These are phyloP conservation scores for Lavandula angustifolia DNA, from an alignment of 257 asterid genomes.

Conservation along the genomic window DNA sequence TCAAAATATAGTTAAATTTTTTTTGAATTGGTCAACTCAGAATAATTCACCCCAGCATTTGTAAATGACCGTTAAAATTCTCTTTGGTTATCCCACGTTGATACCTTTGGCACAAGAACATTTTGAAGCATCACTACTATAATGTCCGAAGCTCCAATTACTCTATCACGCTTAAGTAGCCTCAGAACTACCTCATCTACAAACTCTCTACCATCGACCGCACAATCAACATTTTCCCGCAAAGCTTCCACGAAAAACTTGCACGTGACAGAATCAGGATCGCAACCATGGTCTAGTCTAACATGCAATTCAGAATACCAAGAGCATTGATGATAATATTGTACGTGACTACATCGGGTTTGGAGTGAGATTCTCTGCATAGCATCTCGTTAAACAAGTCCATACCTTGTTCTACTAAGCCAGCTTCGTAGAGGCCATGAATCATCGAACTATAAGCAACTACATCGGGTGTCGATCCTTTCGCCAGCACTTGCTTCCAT, in stretches of 20 bases:
- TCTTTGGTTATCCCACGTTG: conserved; percentile 82
- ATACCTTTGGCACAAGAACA: conserved; percentile 58
- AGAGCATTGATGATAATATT: conserved; percentile 69
- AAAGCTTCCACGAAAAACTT: conserved; percentile 62
- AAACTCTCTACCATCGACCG: conserved; percentile 65
- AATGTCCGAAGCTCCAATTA: conserved; percentile 67
- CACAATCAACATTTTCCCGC: conserved; percentile 57
- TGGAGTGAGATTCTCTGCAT: conserved; percentile 47
- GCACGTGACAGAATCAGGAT: conserved; percentile 84
- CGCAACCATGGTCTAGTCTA: conserved; percentile 72
- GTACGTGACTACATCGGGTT: conserved; percentile 72
- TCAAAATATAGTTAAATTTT: no score
- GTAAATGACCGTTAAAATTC: conserved; percentile 60
- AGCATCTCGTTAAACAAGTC: conserved; percentile 84
- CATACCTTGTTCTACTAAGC: conserved; percentile 70
- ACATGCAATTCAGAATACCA: conserved; percentile 70
- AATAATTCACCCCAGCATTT: conserved; percentile 71
- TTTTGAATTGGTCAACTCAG: conserved; percentile 42
- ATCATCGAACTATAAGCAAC: conserved; percentile 90
- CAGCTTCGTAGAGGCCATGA: conserved; percentile 74
- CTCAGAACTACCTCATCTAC: conserved; percentile 73
- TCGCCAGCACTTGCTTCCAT: conserved; percentile 76
- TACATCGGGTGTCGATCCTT: conserved; percentile 68
- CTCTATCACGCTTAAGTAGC: conserved; percentile 59
- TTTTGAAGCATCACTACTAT: conserved; percentile 83